Evolutionary conservation across 768 basidiomycete genomes (phyloP), one percentile per base, ranked within the genome.

Genomic region (Mycena sanguinolenta): DNA sequence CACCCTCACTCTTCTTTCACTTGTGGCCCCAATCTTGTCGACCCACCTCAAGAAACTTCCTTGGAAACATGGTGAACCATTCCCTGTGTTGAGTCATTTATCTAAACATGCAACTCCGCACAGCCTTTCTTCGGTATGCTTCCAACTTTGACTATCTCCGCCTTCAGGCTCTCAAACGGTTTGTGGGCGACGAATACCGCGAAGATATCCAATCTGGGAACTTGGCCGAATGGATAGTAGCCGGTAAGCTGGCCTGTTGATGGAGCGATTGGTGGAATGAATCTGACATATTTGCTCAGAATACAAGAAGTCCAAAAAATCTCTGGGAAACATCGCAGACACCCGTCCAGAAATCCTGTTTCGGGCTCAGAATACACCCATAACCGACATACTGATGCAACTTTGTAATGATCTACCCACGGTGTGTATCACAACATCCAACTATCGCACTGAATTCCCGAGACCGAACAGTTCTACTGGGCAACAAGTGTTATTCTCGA

Each of bases 401-500:
- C 23, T 62, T 12, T 28, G 58, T 7, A 13, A 25, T 7, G 60
- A 62, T 14, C 59, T 68, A 0, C 67, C 60, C 27, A 62, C 60
- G 60, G 67, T 62, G 44, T 7, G 60, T 38, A 19, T 9, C 52
- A 10, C 1, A 4, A 8, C 1, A 34, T 57, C 28, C 16, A 7
- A 38, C 6, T 27, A 16, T 6, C 19, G 2, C n/a, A 1, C 3
- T 21, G 19, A 32, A 25, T n/a, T 27, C 1, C 16, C 23, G 27
- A 17, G 5, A 27, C 7, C 21, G 21, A 34, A 34, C 21, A 73
- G 74, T 46, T 80, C 39, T 81, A 78, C 60, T 75, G 76, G 34
- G 78, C 77, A 28, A 67, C 74, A 9, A 65, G 76, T 28, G 74
- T 77, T 4, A 55, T 81, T 16, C 36, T 75, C n/a, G 27, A 38